Conservation (phyloP, 805 yeast species). For the Peterozyma toletana region DNA sequence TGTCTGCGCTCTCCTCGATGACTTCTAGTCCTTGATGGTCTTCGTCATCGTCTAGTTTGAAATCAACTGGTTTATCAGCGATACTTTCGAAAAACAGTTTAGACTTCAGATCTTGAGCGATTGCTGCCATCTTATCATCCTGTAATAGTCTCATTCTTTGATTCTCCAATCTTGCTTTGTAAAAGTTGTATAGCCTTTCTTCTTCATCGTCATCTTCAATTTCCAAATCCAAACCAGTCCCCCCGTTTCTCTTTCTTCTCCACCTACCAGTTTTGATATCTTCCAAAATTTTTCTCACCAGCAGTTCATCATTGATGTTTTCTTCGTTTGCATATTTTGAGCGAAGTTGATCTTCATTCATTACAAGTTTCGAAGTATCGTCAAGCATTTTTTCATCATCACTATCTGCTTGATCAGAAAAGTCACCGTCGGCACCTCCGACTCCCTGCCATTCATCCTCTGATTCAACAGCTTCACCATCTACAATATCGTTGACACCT, state of each 20-base stretch:
- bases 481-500: slow-evolving; percentile 57
- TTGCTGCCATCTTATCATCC: slow-evolving; percentile 31
- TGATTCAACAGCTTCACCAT: slow-evolving; percentile 82
- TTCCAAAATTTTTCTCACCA: slow-evolving; percentile 59
- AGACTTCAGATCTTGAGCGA: slow-evolving; percentile 47
- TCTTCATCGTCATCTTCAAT: slow-evolving; percentile 54
- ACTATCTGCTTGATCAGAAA: slow-evolving; percentile 53
- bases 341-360: slow-evolving; percentile 53
- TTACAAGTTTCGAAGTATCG: slow-evolving; percentile 50
- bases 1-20: slow-evolving; percentile 18
- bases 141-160: slow-evolving; percentile 44
- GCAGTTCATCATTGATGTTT: slow-evolving; percentile 51
- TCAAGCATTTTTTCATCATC: slow-evolving; percentile 78
- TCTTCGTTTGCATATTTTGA: slow-evolving; percentile 52
- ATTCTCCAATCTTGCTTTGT: slow-evolving; percentile 24
- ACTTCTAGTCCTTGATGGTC: slow-evolving; percentile 16
- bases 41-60: slow-evolving; percentile 17
- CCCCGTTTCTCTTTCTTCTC: slow-evolving; percentile 42
- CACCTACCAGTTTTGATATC: slow-evolving; percentile 71
- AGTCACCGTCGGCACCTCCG: slow-evolving; percentile 66
- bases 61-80: slow-evolving; percentile 34
- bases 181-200: slow-evolving; percentile 36
- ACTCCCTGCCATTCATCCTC: slow-evolving; percentile 85
- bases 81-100: slow-evolving; percentile 64
- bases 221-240: slow-evolving; percentile 56